A percentile compares a stretch with the other conserved stretches of the same genome.
Conservation (phyloP, 768 basidiomycete species). For the Boletus subparvulus region DNA sequence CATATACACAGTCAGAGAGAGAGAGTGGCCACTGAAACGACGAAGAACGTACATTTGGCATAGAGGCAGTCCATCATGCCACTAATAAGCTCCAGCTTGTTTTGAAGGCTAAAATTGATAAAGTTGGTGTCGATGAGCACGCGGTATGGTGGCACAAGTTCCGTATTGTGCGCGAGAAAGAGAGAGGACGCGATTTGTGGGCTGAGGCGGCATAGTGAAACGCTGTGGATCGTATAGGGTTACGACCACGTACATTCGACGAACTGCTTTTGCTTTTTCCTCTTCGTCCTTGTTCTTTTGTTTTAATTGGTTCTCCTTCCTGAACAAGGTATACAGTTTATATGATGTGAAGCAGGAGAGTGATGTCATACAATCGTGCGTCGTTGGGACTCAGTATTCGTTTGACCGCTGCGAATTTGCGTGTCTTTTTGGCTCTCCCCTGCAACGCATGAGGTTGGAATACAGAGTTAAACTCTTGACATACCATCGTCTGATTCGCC, state of each 20-base stretch:
- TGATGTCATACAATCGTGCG: slow-evolving; percentile 73
- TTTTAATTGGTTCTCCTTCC: slow-evolving; percentile 92
- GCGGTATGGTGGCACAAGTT: slow-evolving; percentile 94
- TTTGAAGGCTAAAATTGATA: slow-evolving; percentile 98
- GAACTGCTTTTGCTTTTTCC: slow-evolving; percentile 73
- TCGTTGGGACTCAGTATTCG: slow-evolving; percentile 93
- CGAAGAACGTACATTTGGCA: slow-evolving; percentile 77
- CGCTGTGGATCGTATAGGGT: not conserved
- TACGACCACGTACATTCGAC: slow-evolving; percentile 63
- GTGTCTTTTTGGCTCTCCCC: slow-evolving; percentile 91
- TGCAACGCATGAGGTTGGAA: slow-evolving; percentile 28
- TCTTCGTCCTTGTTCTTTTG: slow-evolving; percentile 83
- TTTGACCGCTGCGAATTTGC: slow-evolving; percentile 94
- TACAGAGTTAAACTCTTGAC: not conserved
- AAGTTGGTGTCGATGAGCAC: slow-evolving; percentile 99
- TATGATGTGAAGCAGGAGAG: not conserved
- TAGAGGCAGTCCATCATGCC: slow-evolving; percentile 99
- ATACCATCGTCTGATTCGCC: slow-evolving; percentile 17
- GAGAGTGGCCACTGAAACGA: not conserved
- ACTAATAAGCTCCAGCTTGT: slow-evolving; percentile 91
- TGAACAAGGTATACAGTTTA: slow-evolving; percentile 34
- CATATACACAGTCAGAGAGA: slow-evolving; percentile 4
- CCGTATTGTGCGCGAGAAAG: slow-evolving; percentile 92
- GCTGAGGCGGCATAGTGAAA: slow-evolving; percentile 38
- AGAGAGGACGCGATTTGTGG: slow-evolving; percentile 87